A percentile compares a stretch with the other conserved stretches of the same genome.
phyloP scores from a whole-genome alignment of 1,284 basidiomycete species.

The Pseudozyma pruni region DNA sequence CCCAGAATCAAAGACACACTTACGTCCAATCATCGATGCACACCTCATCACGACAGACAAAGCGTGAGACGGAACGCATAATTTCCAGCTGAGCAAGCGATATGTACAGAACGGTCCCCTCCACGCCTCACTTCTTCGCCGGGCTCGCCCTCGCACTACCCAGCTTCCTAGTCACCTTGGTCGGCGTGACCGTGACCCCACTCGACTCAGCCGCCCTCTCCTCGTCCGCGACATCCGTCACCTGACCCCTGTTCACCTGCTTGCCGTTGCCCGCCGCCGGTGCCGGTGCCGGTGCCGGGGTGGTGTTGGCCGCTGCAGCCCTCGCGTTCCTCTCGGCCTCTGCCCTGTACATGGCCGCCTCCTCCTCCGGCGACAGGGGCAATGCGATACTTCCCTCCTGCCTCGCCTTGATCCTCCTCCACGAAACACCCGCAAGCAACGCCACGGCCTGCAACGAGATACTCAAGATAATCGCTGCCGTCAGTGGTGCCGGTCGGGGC shows the following conservation, averaged over 20 bases:
- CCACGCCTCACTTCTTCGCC: constrained; percentile 29
- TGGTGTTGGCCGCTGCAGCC: constrained; percentile 8
- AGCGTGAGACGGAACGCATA: too few relatives aligned
- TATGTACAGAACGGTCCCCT: neutral
- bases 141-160: constrained; percentile 16
- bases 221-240: constrained; percentile 33
- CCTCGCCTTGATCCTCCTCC: constrained; percentile 49
- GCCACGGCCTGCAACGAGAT: constrained; percentile 51
- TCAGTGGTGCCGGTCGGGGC: constrained; percentile 48
- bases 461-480: constrained; percentile 52
- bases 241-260: constrained; percentile 1
- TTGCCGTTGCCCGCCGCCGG: neutral
- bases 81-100: neutral
- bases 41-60: too few relatives aligned
- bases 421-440: constrained; percentile 47
- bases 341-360: constrained; percentile 39
- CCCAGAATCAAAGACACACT: too few relatives aligned
- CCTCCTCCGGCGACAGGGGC: constrained; percentile 47
- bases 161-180: constrained; percentile 45
- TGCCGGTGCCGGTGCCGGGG: neutral
- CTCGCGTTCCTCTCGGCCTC: constrained; percentile 34
- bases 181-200: constrained; percentile 24
- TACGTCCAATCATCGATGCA: too few relatives aligned
- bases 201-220: constrained; percentile 39
- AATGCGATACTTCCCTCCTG: constrained; percentile 54